Evolutionary conservation across 331 rosid species (phyloP), one percentile per base, ranked within the genome.

Genomic region (Prunus yedoensis): DNA sequence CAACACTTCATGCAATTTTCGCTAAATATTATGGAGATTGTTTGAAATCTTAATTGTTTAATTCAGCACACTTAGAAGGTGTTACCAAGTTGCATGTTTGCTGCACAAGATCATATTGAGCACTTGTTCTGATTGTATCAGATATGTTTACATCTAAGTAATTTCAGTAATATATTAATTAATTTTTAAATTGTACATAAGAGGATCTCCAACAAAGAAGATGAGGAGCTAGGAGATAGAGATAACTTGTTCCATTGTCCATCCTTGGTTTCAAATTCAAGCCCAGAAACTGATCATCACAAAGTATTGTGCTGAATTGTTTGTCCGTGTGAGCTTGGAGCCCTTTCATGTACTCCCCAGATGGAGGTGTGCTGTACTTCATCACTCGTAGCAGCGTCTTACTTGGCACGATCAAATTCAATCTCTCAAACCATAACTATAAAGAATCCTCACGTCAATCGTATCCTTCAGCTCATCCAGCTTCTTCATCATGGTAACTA

Each of bases 261-360:
- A 47, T 16, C 38, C 21, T 68, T 68, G 58, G 73, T 46, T 46
- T 68, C 73, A 21, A 68, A 1, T 47, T 68, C 41, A 68, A 68
- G 21, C 21, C 73, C 57, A 20, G 73, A 68, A 67, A 67, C 38
- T 46, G 72, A 67, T 30, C 68, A 32, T 63, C 43, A 63, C 10
- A 14, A 13, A 66, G 53, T 53, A 68, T 46, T 68, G 73, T 21
- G 57, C 54, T 47, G 4, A 68, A 47, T 23, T 23, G 5, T 47
- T 46, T 68, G 57, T 68, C 58, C 15, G 74, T 69, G 46, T 51
- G 27, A 8, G 74, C 61, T 8, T 0, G 10, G 8, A 69, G 46
- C 21, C 59, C 74, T 10, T 25, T 14, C 21, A 9, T 18, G 25
- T 14, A 14, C 46, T 49, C 23, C 18, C 45, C 59, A 9, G 27